These are phyloP conservation scores for Triangularia verruculosa DNA, from an alignment of 2,329 filamentous ascomycete species.

Conservation along the genomic window DNA sequence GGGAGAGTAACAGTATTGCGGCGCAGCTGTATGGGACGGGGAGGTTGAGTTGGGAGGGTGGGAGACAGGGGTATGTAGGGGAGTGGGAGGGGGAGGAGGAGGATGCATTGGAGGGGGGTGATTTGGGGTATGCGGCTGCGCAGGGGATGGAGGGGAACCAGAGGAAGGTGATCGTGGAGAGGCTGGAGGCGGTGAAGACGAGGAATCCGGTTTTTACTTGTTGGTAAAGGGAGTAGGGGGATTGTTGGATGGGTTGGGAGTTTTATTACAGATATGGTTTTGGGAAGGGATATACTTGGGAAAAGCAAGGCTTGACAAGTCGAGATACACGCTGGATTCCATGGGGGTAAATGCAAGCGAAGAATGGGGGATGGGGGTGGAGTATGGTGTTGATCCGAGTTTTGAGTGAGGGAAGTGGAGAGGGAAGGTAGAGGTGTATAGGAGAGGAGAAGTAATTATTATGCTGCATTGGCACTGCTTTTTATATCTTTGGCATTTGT, in stretches of 20 bases:
- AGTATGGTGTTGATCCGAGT: neutral
- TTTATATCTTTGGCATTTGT: neutral
- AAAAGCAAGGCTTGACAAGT: neutral
- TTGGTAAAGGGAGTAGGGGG: slow-evolving; percentile 58
- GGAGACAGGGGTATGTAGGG: slow-evolving; percentile 52
- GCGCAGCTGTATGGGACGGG: slow-evolving; percentile 47
- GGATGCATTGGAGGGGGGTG: slow-evolving; percentile 76
- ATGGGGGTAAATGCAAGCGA: neutral
- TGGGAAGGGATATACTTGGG: neutral
- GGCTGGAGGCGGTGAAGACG: slow-evolving; percentile 91
- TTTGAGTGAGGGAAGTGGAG: neutral
- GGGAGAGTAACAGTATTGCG: slow-evolving; percentile 50
- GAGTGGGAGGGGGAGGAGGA: slow-evolving; percentile 65
- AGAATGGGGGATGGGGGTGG: neutral
- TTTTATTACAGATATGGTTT: neutral
- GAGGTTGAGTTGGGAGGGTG: slow-evolving; percentile 36
- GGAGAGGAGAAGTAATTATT: neutral
- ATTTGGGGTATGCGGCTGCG: slow-evolving; percentile 90
- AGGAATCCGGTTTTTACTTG: slow-evolving; percentile 96
- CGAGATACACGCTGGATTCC: neutral
- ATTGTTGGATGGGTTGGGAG: neutral
- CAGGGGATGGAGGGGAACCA: slow-evolving; percentile 90
- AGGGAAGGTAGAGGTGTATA: neutral
- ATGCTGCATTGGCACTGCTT: neutral
- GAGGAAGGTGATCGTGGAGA: slow-evolving; percentile 93